Base-by-base conservation (phyloP, 495 filamentous ascomycete species). In the Penicillium malachiteum region DNA sequence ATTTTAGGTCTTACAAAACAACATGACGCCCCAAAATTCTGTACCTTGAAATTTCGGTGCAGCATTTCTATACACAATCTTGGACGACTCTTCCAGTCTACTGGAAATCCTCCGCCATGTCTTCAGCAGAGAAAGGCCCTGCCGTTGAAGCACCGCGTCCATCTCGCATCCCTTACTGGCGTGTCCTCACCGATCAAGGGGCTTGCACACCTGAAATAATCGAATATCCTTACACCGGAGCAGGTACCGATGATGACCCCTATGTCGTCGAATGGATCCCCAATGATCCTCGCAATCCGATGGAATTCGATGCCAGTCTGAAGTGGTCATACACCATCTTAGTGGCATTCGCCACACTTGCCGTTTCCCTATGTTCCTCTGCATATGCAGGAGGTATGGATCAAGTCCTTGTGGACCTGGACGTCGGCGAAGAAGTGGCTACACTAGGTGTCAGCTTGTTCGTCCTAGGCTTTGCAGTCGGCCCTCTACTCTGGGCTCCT, bases 241-340 rank as follows among this genome's bases (percentile, higher is more conserved):
- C 74, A 3, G 87, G 87, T 40, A 90, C 85, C 5, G 68, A 76
- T 40, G 79, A 83, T 4, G 78, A 86, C 18, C 87, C 87, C 1
- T 91, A 81, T 58, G 59, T 88, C 21, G 83, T 90, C 58, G 79
- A 82, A 40, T 90, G 82, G 68, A 75, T 90, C 1, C 79, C 81
- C 11, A 63, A 81, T 40, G 87, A 91, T 63, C 74, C 76, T 3
- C 75, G 80, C 50, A 84, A 90, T 66, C 83, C 86, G 6, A 79
- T 86, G 75, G 65, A 64, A 12, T 88, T 83, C 59, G 50, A 73
- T 7, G 34, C 51, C 2, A 58, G 54, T 39, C 78, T 76, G 58
- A 89, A 89, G 70, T 75, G 48, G 84, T 55, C 54, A 18, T 45
- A 14, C 16, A 54, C 51, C 7, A 54, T 54, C 6, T 21, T 38